Evolutionary conservation across 2,329 filamentous ascomycete species (phyloP).

Genomic region (Trichoderma simmonsii): DNA sequence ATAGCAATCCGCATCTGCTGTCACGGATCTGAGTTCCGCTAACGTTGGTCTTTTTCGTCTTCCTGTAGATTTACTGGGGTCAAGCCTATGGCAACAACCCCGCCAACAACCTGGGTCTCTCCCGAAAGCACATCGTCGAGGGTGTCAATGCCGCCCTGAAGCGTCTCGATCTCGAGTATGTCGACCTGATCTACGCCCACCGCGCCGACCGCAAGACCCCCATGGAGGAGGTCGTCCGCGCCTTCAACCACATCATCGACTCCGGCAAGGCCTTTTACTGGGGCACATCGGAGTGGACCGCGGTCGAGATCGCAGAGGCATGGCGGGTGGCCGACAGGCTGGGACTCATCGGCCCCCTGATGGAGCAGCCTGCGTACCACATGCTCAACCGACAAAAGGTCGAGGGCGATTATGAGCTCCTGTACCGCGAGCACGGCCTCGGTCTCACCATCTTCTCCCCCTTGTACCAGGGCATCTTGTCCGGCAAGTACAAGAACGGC

Average conservation of each 20-base stretch:
- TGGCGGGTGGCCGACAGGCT: slow-evolving; percentile 59
- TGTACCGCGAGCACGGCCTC: slow-evolving; percentile 58
- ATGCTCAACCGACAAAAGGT: slow-evolving; percentile 59
- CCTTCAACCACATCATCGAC: slow-evolving; percentile 68
- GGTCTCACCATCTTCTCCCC: slow-evolving; percentile 64
- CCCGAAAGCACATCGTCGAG: slow-evolving; percentile 67
- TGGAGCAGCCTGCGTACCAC: slow-evolving; percentile 68
- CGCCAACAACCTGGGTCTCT: slow-evolving; percentile 66
- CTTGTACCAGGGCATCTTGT: slow-evolving; percentile 55
- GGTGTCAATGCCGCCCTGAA: slow-evolving; percentile 58
- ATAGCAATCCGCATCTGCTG: neutral
- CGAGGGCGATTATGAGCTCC: slow-evolving; percentile 59
- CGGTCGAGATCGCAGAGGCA: slow-evolving; percentile 62
- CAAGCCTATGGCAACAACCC: slow-evolving; percentile 56
- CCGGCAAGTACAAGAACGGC: slow-evolving; percentile 65
- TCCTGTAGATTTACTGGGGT: slow-evolving; percentile 60
- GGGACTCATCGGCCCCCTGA: slow-evolving; percentile 58
- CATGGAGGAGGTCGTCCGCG: slow-evolving; percentile 68
- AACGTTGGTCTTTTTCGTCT: neutral
- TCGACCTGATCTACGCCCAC: slow-evolving; percentile 68
- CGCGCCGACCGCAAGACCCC: slow-evolving; percentile 65
- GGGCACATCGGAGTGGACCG: slow-evolving; percentile 67
- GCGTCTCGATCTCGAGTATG: slow-evolving; percentile 56
- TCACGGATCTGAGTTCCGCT: neutral
- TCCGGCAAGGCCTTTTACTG: slow-evolving; percentile 67